phyloP scores from a whole-genome alignment of 2,329 filamentous ascomycete genomes.

The Plenodomus biglobosus region DNA sequence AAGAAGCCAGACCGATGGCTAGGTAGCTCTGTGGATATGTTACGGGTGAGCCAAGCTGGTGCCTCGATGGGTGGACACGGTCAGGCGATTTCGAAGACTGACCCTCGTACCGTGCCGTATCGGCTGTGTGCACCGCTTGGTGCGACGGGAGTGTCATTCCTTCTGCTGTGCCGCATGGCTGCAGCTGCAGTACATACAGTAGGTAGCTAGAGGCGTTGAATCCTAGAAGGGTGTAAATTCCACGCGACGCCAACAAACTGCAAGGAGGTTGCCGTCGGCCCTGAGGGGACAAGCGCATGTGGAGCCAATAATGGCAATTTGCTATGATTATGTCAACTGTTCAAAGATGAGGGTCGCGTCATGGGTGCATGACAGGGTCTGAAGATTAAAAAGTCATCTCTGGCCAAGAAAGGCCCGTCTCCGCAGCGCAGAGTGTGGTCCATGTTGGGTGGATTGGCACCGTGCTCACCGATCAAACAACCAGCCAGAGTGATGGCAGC shows the following conservation, averaged over 20 bases:
- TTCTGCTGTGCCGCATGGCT: slow-evolving; percentile 25
- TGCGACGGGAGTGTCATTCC: slow-evolving; percentile 7
- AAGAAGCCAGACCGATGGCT: background rate
- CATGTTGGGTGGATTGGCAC: background rate
- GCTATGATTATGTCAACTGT: background rate
- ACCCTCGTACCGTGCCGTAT: slow-evolving; percentile 4
- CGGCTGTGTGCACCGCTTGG: slow-evolving; percentile 10
- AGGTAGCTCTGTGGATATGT: background rate
- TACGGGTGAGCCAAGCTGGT: background rate
- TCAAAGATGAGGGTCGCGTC: no score
- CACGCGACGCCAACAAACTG: slow-evolving; percentile 7
- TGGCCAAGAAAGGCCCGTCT: background rate
- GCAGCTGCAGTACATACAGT: slow-evolving; percentile 18
- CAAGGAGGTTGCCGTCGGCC: slow-evolving; percentile 6
- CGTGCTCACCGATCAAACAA: background rate
- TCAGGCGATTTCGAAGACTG: slow-evolving; percentile 13
- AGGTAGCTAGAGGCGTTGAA: no score
- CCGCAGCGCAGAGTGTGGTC: background rate
- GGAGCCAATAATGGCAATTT: slow-evolving; percentile 21
- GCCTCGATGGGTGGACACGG: background rate
- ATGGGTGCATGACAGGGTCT: no score
- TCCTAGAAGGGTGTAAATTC: no score
- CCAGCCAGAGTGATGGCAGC: background rate
- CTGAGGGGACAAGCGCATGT: slow-evolving; percentile 12
- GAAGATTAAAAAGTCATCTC: slow-evolving; percentile 1